phyloP scores from a whole-genome alignment of 139 green algal genomes.

The Chlamydomonas applanata region DNA sequence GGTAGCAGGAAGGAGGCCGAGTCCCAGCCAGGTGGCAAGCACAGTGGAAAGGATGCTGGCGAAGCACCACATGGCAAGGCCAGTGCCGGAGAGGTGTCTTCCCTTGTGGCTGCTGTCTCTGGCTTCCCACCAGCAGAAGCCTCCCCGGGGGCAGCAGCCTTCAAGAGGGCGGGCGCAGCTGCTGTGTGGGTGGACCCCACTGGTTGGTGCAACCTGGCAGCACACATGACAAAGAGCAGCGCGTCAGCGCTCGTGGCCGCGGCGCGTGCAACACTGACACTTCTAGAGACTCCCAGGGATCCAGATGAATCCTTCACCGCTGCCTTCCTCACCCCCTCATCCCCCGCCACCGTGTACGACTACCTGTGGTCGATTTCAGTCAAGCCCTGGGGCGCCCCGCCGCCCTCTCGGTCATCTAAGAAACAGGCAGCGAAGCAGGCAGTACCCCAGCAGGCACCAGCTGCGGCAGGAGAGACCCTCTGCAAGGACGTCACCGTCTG shows the following conservation, averaged over 20 bases:
- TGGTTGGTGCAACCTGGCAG: slow-evolving; percentile 68
- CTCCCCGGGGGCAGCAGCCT: neutral
- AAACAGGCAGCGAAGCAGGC: neutral
- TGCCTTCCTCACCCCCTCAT: slow-evolving; percentile 33
- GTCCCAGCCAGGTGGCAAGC: no score
- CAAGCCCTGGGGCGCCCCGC: no score
- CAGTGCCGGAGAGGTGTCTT: no score
- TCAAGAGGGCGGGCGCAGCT: slow-evolving; percentile 2
- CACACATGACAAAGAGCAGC: slow-evolving; percentile 31
- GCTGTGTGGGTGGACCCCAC: slow-evolving; percentile 62
- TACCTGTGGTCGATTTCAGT: slow-evolving; percentile 49
- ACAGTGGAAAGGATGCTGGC: no score
- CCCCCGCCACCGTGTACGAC: slow-evolving; percentile 50
- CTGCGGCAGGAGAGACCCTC: neutral
- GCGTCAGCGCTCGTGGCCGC: slow-evolving; percentile 32
- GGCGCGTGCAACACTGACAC: slow-evolving; percentile 36
- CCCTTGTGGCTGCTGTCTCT: no score
- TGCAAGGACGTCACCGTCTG: slow-evolving; percentile 1
- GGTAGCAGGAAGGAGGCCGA: neutral
- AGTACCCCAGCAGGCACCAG: neutral
- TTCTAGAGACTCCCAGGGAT: slow-evolving; percentile 41
- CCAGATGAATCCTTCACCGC: slow-evolving; percentile 54
- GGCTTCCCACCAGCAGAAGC: neutral
- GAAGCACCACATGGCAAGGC: no score
- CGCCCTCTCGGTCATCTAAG: no score